Evolutionary conservation across 139 green algal species (phyloP).

Genomic region (Mesostigma viride): DNA sequence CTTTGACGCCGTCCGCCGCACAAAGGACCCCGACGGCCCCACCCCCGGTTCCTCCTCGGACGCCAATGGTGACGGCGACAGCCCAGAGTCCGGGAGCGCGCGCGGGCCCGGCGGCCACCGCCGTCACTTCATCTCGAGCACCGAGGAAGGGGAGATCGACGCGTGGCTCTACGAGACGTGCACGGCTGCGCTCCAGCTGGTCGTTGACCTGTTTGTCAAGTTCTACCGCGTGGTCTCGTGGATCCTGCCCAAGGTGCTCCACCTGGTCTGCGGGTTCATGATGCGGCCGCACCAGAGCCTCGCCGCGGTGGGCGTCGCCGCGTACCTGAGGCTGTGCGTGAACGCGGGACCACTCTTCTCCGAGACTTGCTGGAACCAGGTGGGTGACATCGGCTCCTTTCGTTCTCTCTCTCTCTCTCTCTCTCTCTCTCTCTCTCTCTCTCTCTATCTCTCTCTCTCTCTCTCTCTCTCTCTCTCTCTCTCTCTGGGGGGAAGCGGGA

Average conservation of each 20-base stretch:
- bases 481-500: too few relatives aligned
- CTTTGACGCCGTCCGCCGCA: constrained; percentile 85
- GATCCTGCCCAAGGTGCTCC: constrained; percentile 59
- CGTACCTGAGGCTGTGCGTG: constrained; percentile 58
- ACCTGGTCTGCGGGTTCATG: constrained; percentile 60
- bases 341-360: constrained; percentile 41
- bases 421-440: neutral
- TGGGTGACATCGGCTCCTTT: constrained; percentile 23
- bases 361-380: constrained; percentile 44
- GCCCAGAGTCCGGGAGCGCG: too few relatives aligned
- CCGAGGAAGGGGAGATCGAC: constrained; percentile 29
- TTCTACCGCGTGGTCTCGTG: constrained; percentile 55
- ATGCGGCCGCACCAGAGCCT: constrained; percentile 67
- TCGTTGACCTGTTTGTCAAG: constrained; percentile 82
- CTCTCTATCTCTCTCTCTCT: too few relatives aligned
- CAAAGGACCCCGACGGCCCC: constrained; percentile 39
- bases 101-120: too few relatives aligned
- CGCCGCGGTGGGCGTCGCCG: constrained; percentile 79
- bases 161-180: constrained; percentile 95
- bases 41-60: too few relatives aligned
- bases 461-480: too few relatives aligned
- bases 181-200: constrained; percentile 85
- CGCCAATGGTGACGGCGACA: too few relatives aligned
- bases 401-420: neutral
- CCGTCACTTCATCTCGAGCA: too few relatives aligned